These are phyloP conservation scores for Syzygium jambos DNA, from an alignment of 345 rosid genomes.

Conservation along the genomic window DNA sequence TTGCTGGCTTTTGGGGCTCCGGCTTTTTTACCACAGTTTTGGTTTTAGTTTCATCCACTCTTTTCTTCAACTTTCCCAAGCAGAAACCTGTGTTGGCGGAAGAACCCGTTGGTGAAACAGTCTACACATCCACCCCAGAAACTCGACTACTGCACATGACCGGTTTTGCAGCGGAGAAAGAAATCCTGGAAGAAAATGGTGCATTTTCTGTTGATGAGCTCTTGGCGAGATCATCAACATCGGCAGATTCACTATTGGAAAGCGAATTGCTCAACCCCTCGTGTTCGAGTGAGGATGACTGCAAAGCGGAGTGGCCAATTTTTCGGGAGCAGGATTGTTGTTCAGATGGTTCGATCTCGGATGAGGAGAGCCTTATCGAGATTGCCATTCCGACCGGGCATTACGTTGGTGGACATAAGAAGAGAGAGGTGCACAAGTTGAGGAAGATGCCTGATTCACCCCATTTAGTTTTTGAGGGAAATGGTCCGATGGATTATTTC, in stretches of 20 bases:
- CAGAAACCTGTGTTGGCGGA: neutral
- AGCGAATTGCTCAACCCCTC: slow-evolving; percentile 16
- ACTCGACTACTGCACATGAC: neutral
- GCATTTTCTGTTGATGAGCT: neutral
- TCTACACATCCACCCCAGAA: neutral
- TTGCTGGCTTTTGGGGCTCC: slow-evolving; percentile 7
- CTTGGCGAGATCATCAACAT: neutral
- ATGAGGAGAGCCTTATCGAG: slow-evolving; percentile 40
- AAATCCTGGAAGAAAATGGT: neutral
- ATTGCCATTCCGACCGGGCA: slow-evolving; percentile 34
- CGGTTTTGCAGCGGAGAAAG: neutral
- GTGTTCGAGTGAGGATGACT: slow-evolving; percentile 24
- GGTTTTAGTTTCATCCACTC: slow-evolving; percentile 6
- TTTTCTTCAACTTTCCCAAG: slow-evolving; percentile 4
- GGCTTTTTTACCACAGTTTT: slow-evolving; percentile 6
- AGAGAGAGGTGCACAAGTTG: slow-evolving; percentile 12
- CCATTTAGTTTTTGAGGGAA: slow-evolving; percentile 9
- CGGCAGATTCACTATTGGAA: slow-evolving; percentile 2
- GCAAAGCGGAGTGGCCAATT: slow-evolving; percentile 16
- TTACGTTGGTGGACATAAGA: slow-evolving; percentile 10
- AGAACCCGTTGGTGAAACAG: neutral
- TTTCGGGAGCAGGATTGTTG: slow-evolving; percentile 16
- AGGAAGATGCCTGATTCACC: slow-evolving; percentile 2
- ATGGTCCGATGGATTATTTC: slow-evolving; percentile 7
- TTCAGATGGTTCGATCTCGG: slow-evolving; percentile 28